Evolutionary conservation across 495 filamentous ascomycete genomes (phyloP).

Genomic region (Physcia stellaris): DNA sequence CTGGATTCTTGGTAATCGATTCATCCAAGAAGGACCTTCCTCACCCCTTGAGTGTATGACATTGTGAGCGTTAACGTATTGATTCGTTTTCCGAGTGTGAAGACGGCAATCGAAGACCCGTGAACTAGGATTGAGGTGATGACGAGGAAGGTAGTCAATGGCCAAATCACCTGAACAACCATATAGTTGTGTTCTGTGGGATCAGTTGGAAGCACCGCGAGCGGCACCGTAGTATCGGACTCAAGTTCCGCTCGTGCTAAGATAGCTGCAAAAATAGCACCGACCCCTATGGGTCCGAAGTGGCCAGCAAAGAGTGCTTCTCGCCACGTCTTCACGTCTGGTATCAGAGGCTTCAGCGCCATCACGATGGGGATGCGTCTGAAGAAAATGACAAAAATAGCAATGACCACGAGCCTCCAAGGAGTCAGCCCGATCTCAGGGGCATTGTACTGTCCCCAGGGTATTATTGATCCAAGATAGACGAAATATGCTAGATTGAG

Average conservation of each 20-base stretch:
- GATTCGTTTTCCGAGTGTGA: constrained; percentile 95
- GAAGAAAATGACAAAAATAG: constrained; percentile 87
- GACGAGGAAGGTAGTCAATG: constrained; percentile 87
- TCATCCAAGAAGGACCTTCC: constrained; percentile 89
- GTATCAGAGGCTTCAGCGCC: constrained; percentile 79
- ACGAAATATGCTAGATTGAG: constrained; percentile 98
- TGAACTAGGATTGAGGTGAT: constrained; percentile 92
- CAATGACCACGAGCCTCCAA: constrained; percentile 82
- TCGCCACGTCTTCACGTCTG: constrained; percentile 96
- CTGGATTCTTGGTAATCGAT: constrained; percentile 73
- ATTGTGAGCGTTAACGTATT: constrained; percentile 92
- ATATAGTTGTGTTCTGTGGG: constrained; percentile 51
- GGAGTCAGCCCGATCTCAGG: constrained; percentile 55
- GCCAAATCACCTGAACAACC: constrained; percentile 80
- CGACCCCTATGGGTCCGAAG: constrained; percentile 96
- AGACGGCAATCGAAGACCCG: constrained; percentile 94
- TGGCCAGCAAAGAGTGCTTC: constrained; percentile 96
- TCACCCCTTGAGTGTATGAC: constrained; percentile 88
- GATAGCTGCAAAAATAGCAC: constrained; percentile 91
- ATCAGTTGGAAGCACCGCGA: constrained; percentile 37
- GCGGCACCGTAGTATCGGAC: constrained; percentile 53
- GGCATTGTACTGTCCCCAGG: constrained; percentile 78
- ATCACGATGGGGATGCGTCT: constrained; percentile 95
- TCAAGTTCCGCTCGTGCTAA: constrained; percentile 83
- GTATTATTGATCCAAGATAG: constrained; percentile 92